Percentiles rank a stretch among this genome's conserved stretches.
These are phyloP conservation scores for Neopestalotiopsis clavispora DNA, from an alignment of 2,329 filamentous ascomycete genomes.

Conservation along the genomic window DNA sequence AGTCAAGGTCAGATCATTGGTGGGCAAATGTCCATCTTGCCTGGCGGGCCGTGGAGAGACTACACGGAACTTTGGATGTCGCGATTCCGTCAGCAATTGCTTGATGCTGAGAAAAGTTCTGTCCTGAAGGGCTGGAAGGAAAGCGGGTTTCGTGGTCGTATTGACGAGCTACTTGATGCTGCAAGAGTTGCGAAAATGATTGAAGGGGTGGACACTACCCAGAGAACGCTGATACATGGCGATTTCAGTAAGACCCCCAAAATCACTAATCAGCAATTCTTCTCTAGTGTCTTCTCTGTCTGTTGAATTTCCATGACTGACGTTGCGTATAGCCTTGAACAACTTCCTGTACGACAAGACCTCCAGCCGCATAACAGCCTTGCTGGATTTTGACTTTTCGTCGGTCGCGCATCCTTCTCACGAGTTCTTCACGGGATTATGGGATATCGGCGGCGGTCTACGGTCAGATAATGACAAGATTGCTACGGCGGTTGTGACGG, in stretches of 20 bases:
- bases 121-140: conserved; percentile 18
- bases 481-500: not conserved
- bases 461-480: not conserved
- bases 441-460: conserved; percentile 26
- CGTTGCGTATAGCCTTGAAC: conserved; percentile 24
- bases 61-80: conserved; percentile 18
- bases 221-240: conserved; percentile 28
- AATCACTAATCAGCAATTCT: not conserved
- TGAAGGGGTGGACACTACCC: conserved; percentile 20
- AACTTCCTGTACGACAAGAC: conserved; percentile 31
- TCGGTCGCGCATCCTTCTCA: conserved; percentile 28
- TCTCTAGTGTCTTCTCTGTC: not conserved
- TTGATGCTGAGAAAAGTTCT: conserved; percentile 18
- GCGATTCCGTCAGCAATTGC: conserved; percentile 9
- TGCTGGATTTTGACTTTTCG: conserved; percentile 36
- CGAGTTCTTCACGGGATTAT: conserved; percentile 30
- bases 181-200: conserved; percentile 22
- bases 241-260: conserved; percentile 30
- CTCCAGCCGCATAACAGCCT: conserved; percentile 26
- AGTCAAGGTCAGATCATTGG: conserved; percentile 22
- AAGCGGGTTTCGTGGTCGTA: conserved; percentile 11
- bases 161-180: conserved; percentile 17
- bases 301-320: not conserved
- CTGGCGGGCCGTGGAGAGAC: conserved; percentile 16
- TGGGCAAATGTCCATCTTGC: conserved; percentile 21